Base-by-base conservation (phyloP, 139 green algal genomes). In the Zygnema cylindricum region DNA sequence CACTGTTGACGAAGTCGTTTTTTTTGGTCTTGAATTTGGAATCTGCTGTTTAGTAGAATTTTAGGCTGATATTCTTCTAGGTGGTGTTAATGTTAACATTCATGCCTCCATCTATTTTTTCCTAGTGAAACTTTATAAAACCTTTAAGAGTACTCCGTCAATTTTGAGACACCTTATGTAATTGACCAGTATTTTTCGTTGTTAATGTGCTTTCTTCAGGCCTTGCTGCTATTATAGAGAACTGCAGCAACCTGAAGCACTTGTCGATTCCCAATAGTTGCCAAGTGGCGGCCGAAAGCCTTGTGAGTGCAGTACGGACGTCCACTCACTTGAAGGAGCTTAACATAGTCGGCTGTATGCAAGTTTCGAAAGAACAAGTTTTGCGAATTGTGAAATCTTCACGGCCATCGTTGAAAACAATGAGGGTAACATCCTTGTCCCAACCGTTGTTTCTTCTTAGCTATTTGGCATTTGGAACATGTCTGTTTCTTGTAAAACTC, bases 281-380 rank as follows among this genome's bases (percentile, higher is more conserved):
- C 21, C 42, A 86, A 54, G 25, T 86, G 42, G 33, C 81, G 1
- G 43, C 81, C 7, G 41, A 22, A 23, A 69, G 81, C 11, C 81
- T 86, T 23, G 16, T 77, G n/a, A 40, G 23, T 38, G 81, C 43
- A 32, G 42, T 86, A 30, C 1, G 39, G 30, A 36, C 36, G 30
- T 25, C 11, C 2, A 40, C 39, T 36, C 22, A 40, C 23, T 38
- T 86, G 43, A 81, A 39, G 49, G 49, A 81, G 81, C n/a, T 55
- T 30, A 86, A 36, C 43, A 77, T 55, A 40, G 30, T 69, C n/a
- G 81, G 43, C 23, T 86, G 81, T 54, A n/a, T 42, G 30, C 81
- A 86, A 41, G 42, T 86, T 33, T 30, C 33, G 11, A 25, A 54
- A 25, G 81, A 86, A 25, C 57, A 86, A 40, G 54, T 86, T 38